phyloP scores from a whole-genome alignment of 2,329 filamentous ascomycete genomes.

The Microdochium nivale region DNA sequence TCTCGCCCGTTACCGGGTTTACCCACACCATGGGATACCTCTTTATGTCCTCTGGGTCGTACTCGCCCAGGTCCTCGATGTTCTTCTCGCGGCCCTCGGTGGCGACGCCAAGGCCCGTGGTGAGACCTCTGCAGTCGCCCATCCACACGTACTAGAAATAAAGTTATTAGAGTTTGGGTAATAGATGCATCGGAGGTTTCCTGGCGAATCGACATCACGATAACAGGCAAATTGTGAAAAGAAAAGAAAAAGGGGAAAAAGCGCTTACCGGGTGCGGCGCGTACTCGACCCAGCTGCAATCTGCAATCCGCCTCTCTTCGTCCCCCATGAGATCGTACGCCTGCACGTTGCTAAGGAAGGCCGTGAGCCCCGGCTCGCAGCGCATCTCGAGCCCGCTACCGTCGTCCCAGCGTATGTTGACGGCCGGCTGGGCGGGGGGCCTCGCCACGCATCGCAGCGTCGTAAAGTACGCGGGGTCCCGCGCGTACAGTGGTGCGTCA shows the following conservation, averaged over 20 bases:
- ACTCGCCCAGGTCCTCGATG: slow-evolving; percentile 25
- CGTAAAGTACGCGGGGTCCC: slow-evolving; percentile 32
- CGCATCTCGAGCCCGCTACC: slow-evolving; percentile 27
- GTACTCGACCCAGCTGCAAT: slow-evolving; percentile 37
- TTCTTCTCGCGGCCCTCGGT: slow-evolving; percentile 27
- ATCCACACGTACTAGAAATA: slow-evolving; percentile 29
- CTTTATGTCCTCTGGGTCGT: slow-evolving; percentile 25
- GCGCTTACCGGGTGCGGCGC: slow-evolving; percentile 25
- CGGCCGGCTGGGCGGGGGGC: slow-evolving; percentile 22
- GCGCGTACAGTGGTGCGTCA: slow-evolving; percentile 33
- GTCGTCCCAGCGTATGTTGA: slow-evolving; percentile 30
- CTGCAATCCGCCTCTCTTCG: slow-evolving; percentile 29
- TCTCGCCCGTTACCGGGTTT: slow-evolving; percentile 30
- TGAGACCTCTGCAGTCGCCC: slow-evolving; percentile 26
- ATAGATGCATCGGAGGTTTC: too few species aligned
- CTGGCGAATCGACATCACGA: too few species aligned
- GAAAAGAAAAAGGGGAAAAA: not conserved
- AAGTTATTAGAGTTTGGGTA: not conserved
- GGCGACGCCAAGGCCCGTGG: slow-evolving; percentile 30
- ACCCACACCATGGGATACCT: slow-evolving; percentile 37
- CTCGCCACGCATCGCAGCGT: slow-evolving; percentile 28
- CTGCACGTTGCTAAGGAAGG: slow-evolving; percentile 33
- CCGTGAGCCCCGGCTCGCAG: slow-evolving; percentile 30
- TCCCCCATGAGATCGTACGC: slow-evolving; percentile 29
- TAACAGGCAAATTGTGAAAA: too few species aligned